Percentiles rank a stretch among this genome's conserved stretches.
These are phyloP conservation scores for Lodderomyces elongisporus DNA, from an alignment of 1,139 yeast genomes.

Conservation along the genomic window DNA sequence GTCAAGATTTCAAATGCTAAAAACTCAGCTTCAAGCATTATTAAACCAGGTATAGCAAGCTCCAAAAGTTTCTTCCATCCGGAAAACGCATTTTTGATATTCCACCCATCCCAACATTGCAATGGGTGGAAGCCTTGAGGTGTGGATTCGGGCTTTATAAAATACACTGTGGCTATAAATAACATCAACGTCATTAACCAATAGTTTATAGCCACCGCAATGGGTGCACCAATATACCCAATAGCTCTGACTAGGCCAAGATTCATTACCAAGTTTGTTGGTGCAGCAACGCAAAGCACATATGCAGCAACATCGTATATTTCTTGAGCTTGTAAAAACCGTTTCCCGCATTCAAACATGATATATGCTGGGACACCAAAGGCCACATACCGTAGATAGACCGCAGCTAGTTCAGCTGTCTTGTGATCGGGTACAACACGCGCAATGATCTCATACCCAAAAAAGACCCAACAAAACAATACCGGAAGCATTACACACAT, in stretches of 20 bases:
- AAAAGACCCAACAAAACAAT: constrained; percentile 47
- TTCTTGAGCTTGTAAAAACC: constrained; percentile 73
- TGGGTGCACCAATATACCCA: constrained; percentile 53
- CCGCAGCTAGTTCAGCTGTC: constrained; percentile 48
- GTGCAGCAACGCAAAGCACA: constrained; percentile 63
- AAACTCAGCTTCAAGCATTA: constrained; percentile 58
- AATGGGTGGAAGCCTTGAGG: constrained; percentile 38
- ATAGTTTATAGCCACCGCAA: constrained; percentile 55
- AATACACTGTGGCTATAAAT: constrained; percentile 33
- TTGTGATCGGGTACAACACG: constrained; percentile 40
- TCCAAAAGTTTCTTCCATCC: constrained; percentile 46
- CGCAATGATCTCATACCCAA: constrained; percentile 35
- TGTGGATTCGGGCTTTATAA: constrained; percentile 35
- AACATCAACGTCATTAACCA: constrained; percentile 53
- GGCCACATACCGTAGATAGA: constrained; percentile 44
- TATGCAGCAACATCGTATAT: constrained; percentile 75
- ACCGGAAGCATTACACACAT: constrained; percentile 45
- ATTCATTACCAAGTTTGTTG: constrained; percentile 49
- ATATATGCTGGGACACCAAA: constrained; percentile 63
- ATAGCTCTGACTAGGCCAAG: constrained; percentile 29
- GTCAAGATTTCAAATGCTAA: constrained; percentile 56
- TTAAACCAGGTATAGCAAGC: constrained; percentile 52
- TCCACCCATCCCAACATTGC: constrained; percentile 37
- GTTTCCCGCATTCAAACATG: constrained; percentile 66
- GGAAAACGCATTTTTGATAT: constrained; percentile 28